These are phyloP conservation scores for Calophaca sinica DNA, from an alignment of 306 rosid genomes.

Conservation along the genomic window DNA sequence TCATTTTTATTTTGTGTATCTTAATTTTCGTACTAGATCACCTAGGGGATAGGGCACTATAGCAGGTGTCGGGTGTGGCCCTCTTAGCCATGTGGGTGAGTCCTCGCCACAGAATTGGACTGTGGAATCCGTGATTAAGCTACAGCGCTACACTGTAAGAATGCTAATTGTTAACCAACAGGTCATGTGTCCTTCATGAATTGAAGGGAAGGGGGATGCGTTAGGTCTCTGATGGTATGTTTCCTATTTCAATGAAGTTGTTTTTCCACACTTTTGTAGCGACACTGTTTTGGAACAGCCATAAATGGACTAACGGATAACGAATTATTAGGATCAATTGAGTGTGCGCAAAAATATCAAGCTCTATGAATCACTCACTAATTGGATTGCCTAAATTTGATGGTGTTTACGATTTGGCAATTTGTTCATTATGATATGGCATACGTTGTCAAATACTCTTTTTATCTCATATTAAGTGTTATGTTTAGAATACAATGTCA, in stretches of 20 bases:
- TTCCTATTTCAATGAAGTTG: conserved; percentile 35
- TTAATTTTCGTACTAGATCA: not conserved
- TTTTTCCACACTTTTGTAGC: conserved; percentile 28
- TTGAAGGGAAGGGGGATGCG: not conserved
- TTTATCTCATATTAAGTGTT: too few species aligned
- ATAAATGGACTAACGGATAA: not conserved
- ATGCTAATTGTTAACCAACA: conserved; percentile 54
- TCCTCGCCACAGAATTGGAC: conserved; percentile 50
- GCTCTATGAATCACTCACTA: not conserved
- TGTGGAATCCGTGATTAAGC: conserved; percentile 40
- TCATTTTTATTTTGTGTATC: not conserved
- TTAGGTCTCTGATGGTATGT: conserved; percentile 33
- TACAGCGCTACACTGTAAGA: conserved; percentile 36
- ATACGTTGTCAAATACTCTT: too few species aligned
- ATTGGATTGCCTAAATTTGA: conserved; percentile 4
- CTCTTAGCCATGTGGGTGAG: conserved; percentile 43
- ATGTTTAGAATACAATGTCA: too few species aligned
- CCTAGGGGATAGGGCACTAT: not conserved
- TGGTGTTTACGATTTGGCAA: not conserved
- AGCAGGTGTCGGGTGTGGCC: conserved; percentile 32
- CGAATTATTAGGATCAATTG: not conserved
- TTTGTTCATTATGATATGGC: not conserved
- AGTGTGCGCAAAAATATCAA: not conserved
- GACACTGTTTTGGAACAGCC: not conserved
- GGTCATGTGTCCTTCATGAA: conserved; percentile 58